Evolutionary conservation across 495 filamentous ascomycete genomes (phyloP), one percentile per base, ranked within the genome.

Genomic region (Aspergillus nanangensis): DNA sequence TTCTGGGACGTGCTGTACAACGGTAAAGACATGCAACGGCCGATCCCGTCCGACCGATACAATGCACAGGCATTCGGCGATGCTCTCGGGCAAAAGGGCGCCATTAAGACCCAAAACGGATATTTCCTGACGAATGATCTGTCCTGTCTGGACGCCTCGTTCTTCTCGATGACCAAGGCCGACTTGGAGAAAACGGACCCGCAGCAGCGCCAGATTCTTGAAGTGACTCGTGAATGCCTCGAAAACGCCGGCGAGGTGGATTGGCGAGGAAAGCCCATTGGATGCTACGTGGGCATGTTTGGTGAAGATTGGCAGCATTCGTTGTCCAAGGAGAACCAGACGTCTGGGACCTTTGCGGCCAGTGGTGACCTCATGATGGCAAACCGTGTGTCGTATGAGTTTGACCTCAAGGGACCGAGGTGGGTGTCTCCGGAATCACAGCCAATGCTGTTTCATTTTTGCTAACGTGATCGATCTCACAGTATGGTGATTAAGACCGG

Each of bases 1-100:
- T 65, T 70, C 31, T 73, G 62, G 62, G 55, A 70, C 37, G 40
- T 69, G 25, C 59, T 74, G 2, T 24, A 60, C 17, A 56, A 66
- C 23, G 56, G 57, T 11, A 40, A 50, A 25, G 63, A 69, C 48
- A 57, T 54, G 1, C 57, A 59, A 13, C 39, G 45, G 14, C 47
- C 18, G 1, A 55, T 70, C 34, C 41, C 29, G 7, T 5, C 18
- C 5, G 11, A 8, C 14, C 41, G 41, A 1, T 44, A 44, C 31
- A 44, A 44, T 17, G 41, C 32, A 17, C 29, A 44, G 9, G 25
- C 5, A 2, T 44, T 23, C 27, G 34, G 23, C 10, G 14, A 14
- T 11, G 33, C 44, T 13, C 56, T 70, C 9, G 72, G 61, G 36
- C 65, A 65, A 41, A 27, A 53, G 8, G 51, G 58, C 2, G 54